A percentile compares a stretch with the other conserved stretches of the same genome.
Evolutionary conservation across 83 land plant genomes (phyloP).

Genomic region (Thuja plicata): DNA sequence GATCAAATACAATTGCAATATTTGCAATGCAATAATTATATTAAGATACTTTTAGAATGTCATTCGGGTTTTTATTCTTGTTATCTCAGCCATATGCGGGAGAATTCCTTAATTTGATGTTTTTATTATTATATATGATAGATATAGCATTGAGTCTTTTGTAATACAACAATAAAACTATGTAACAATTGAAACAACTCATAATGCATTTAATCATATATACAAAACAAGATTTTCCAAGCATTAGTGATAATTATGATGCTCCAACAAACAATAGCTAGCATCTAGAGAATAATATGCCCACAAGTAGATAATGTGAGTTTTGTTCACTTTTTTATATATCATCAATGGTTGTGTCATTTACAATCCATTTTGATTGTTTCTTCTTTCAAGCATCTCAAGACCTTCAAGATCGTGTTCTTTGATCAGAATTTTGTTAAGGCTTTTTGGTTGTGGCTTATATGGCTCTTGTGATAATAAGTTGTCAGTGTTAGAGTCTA

Average conservation of each 20-base stretch:
- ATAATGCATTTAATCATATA: not conserved
- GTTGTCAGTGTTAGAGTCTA: not conserved
- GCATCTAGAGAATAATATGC: not conserved
- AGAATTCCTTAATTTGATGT: not conserved
- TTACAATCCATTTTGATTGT: not conserved
- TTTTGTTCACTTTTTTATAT: not conserved
- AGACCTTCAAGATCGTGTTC: slow-evolving; percentile 70
- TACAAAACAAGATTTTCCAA: not conserved
- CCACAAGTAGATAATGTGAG: not conserved
- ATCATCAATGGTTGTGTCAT: not conserved
- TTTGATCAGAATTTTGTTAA: slow-evolving; percentile 17
- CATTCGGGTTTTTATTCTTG: not conserved
- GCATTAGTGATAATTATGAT: not conserved
- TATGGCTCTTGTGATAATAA: not conserved
- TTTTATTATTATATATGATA: not conserved
- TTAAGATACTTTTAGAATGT: not conserved
- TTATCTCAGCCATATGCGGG: not conserved
- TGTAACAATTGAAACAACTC: not conserved
- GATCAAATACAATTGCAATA: not conserved
- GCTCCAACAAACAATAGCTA: not conserved
- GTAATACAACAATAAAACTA: not conserved
- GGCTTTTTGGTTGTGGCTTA: not conserved
- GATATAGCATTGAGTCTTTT: not conserved
- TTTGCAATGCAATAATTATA: not conserved
- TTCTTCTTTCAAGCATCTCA: slow-evolving; percentile 57